Percentiles rank a stretch among this genome's conserved stretches.
These are phyloP conservation scores for Yamadazyma kanchanaburiensis DNA, from an alignment of 1,139 yeast genomes.

Conservation along the genomic window DNA sequence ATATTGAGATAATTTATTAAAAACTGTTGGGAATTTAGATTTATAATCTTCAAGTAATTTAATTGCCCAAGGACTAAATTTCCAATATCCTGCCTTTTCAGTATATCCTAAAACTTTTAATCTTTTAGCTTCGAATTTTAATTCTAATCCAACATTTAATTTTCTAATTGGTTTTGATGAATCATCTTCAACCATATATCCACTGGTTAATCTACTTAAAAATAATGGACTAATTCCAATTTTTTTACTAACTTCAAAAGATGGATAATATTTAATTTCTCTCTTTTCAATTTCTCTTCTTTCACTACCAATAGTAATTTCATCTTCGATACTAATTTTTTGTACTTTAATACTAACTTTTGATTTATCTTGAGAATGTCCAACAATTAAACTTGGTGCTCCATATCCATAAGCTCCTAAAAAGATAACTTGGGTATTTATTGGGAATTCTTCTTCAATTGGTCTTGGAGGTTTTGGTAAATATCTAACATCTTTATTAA, in stretches of 20 bases:
- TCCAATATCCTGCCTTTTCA: conserved; percentile 74
- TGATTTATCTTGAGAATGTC: conserved; percentile 50
- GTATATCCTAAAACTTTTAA: conserved; percentile 88
- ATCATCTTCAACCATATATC: conserved; percentile 56
- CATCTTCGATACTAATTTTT: conserved; percentile 48
- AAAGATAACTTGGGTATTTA: conserved; percentile 69
- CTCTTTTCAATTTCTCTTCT: conserved; percentile 56
- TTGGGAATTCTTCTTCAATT: conserved; percentile 77
- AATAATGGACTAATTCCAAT: conserved; percentile 60
- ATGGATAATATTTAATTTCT: conserved; percentile 60
- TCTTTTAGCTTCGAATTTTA: conserved; percentile 77
- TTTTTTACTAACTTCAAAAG: conserved; percentile 61
- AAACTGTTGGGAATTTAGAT: conserved; percentile 58
- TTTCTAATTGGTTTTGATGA: conserved; percentile 39
- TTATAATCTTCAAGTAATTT: conserved; percentile 62
- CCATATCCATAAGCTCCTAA: conserved; percentile 91
- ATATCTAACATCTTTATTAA: conserved; percentile 71
- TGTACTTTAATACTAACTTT: conserved; percentile 52
- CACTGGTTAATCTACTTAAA: conserved; percentile 75
- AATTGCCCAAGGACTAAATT: conserved; percentile 73
- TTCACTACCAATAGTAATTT: conserved; percentile 61
- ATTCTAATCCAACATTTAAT: conserved; percentile 77
- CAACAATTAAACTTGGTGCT: conserved; percentile 71
- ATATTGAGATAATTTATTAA: conserved; percentile 20
- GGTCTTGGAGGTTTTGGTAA: conserved; percentile 74